Base-by-base conservation (phyloP, 148 eudicot species). In the Nepenthes mirabilis region DNA sequence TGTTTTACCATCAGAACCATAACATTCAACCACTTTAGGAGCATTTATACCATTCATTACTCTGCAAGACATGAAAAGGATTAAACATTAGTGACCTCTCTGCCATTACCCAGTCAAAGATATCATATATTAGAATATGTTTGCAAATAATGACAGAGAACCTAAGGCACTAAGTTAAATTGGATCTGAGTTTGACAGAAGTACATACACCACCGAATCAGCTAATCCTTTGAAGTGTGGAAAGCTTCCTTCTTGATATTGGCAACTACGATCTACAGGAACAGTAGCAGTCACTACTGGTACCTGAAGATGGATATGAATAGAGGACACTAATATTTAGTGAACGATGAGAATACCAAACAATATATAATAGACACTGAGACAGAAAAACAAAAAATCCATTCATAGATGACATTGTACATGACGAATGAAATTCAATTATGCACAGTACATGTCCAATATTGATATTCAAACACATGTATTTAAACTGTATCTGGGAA, bases 11-110 rank as follows among this genome's bases (percentile, higher is more conserved):
- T 93, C 95, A 52, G 98, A 93, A 62, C 96, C 98, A 49, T 78
- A 79, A 80, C 98, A 88, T 65, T 83, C 91, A 62, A 93, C 95
- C 69, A 86, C 95, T 72, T 93, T 93, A 37, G 98, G 98, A 75
- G 98, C 98, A 83, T 93, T 93, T 76, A 93, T 88, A 61, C 98
- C 98, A 75, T 86, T 88, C 98, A 93, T 93, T 70, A 93, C 84
- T 74, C 98, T 93, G 82, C 71, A 64, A 56, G 53, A 47, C 52
- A 0, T 34, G 49, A 61, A 14, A 62, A 33, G 9, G 52, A 53
- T 14, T 11, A 56, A 14, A 6, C 12, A 36, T 9, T 4, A 36
- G n/a, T 60, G 6, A 2, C 6, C 52, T 2, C 13, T 2, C 11
- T 49, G n/a, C 52, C 11, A 49, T 49, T 49, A 11, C 11, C 6